Evolutionary conservation across 192 early-diverging fungal genomes (phyloP).

Genomic region (Pecoramyces ruminantium): DNA sequence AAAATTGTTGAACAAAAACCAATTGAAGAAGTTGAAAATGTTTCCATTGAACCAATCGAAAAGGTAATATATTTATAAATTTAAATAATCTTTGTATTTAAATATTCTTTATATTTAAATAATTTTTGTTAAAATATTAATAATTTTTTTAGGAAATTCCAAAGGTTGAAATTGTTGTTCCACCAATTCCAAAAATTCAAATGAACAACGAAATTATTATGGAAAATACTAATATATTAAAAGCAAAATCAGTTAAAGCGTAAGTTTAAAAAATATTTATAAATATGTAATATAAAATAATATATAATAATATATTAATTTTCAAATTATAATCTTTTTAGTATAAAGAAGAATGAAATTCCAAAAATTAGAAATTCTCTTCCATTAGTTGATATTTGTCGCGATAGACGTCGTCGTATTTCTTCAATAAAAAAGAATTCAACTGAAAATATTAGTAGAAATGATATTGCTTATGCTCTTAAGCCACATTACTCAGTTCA

Average conservation of each 20-base stretch:
- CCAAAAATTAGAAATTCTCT: background rate
- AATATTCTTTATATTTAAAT: too few relatives aligned
- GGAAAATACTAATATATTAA: background rate
- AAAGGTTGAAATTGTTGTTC: background rate
- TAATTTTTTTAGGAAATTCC: background rate
- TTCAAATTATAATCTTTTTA: background rate
- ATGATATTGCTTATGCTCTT: background rate
- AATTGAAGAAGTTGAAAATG: background rate
- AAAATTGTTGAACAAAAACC: background rate
- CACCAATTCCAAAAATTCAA: background rate
- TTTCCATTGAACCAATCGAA: background rate
- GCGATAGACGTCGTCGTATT: constrained; percentile 18
- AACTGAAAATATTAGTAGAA: background rate
- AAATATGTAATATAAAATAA: too few relatives aligned
- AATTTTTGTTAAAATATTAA: background rate
- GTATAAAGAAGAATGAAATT: background rate
- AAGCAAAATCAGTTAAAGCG: background rate
- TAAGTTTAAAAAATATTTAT: background rate
- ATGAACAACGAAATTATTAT: background rate
- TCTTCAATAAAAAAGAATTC: constrained; percentile 3
- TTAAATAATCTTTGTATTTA: too few relatives aligned
- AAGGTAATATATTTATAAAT: too few relatives aligned
- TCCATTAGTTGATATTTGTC: constrained; percentile 15
- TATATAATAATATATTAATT: too few relatives aligned
- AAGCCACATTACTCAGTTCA: background rate